These are phyloP conservation scores for Apophysomyces trapeziformis DNA, from an alignment of 371 early-diverging fungal genomes.

Conservation along the genomic window DNA sequence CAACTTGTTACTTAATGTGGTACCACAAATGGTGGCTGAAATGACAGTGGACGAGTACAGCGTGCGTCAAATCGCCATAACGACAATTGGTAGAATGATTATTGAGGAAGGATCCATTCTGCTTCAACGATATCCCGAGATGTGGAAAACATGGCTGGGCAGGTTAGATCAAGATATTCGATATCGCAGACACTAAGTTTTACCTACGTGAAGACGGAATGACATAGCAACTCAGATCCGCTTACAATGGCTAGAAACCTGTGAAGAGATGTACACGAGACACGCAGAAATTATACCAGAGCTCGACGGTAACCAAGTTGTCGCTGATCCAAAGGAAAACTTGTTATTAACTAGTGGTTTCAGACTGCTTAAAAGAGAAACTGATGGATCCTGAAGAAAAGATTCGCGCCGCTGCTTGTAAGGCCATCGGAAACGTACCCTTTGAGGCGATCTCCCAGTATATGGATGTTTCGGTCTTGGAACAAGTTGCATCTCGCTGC, in stretches of 20 bases:
- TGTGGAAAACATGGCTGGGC: constrained; percentile 89
- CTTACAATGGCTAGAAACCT: constrained; percentile 76
- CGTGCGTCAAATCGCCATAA: constrained; percentile 80
- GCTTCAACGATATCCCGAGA: constrained; percentile 73
- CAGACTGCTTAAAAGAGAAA: constrained; percentile 70
- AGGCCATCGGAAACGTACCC: constrained; percentile 68
- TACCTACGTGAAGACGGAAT: constrained; percentile 55
- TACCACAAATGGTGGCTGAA: constrained; percentile 96
- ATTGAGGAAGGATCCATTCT: constrained; percentile 71
- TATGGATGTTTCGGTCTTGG: constrained; percentile 64
- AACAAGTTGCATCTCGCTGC: constrained; percentile 75
- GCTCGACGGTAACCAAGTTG: constrained; percentile 55
- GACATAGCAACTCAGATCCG: constrained; percentile 78
- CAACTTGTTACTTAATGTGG: constrained; percentile 81
- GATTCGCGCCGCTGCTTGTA: constrained; percentile 81
- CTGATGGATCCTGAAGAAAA: constrained; percentile 92
- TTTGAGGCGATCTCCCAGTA: constrained; percentile 53
- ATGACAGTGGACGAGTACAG: constrained; percentile 77
- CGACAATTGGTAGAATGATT: constrained; percentile 88
- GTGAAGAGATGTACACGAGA: constrained; percentile 62
- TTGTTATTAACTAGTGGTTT: neutral
- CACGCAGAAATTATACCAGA: constrained; percentile 75
- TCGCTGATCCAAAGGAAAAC: constrained; percentile 13
- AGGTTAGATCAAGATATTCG: constrained; percentile 46
- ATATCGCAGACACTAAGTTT: too few species aligned